Conservation (phyloP, 2,329 filamentous ascomycete species). For the Nemania sp. region DNA sequence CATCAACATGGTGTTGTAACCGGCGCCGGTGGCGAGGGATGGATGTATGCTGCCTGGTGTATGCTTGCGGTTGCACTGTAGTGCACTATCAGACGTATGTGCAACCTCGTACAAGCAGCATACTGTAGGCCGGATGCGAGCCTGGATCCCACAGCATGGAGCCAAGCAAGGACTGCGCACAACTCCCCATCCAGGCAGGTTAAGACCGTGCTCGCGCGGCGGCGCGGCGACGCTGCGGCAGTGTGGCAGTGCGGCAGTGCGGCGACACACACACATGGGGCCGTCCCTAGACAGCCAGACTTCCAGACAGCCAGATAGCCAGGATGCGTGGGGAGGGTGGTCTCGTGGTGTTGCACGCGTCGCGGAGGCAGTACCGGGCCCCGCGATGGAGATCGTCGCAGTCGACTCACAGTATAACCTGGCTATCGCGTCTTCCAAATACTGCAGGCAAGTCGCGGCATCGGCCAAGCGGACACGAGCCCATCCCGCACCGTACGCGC, state of each 20-base stretch:
- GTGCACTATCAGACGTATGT: background rate
- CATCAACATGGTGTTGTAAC: conserved; percentile 12
- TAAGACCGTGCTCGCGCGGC: conserved; percentile 3
- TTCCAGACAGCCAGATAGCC: no score
- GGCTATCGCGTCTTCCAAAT: conserved; percentile 20
- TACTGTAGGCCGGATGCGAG: background rate
- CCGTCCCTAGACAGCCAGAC: conserved; percentile 16
- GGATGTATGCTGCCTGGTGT: conserved; percentile 12
- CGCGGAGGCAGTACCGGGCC: conserved; percentile 20
- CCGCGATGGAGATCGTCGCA: conserved; percentile 25
- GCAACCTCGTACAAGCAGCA: background rate
- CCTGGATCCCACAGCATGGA: conserved; percentile 10
- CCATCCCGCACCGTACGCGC: no score
- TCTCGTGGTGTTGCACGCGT: conserved; percentile 25
- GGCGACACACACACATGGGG: conserved; percentile 16
- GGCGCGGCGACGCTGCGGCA: no score
- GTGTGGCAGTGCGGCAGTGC: no score
- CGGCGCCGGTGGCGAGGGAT: conserved; percentile 16
- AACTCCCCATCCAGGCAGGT: conserved; percentile 6
- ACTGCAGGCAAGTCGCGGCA: no score
- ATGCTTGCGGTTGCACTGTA: conserved; percentile 19
- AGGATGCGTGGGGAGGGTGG: conserved; percentile 21
- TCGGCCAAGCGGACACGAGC: no score
- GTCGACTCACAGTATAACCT: conserved; percentile 8
- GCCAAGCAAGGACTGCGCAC: background rate